Base-by-base conservation (phyloP, 305 asterid species). In the Rubia balearica region DNA sequence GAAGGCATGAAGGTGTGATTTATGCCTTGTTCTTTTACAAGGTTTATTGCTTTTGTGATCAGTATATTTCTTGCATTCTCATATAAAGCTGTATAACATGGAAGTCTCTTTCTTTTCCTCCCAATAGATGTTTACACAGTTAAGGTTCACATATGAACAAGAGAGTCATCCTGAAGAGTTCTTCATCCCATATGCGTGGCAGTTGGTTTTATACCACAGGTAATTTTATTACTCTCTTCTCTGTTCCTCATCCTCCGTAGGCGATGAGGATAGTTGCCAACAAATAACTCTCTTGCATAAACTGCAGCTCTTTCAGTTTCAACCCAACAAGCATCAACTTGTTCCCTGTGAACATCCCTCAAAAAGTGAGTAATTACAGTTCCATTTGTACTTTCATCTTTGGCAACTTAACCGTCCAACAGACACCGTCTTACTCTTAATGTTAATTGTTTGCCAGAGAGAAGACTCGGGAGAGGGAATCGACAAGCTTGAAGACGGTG, bases 141-240 rank as follows among this genome's bases (percentile, higher is more conserved):
- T 91, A 67, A 96, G 91, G 41, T 94, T 94, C 86, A 91, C 96
- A 69, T 94, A 94, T 75, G 97, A 94, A 81, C 99, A 94, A 94
- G 99, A 94, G 91, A 88, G 88, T 78, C 93, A 85, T 77, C 99
- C 94, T 10, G 98, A 94, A 87, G 99, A 94, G 81, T 94, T 94
- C 86, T 94, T 94, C 84, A 86, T 85, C 69, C 99, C 99, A 22
- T 94, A 91, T 70, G 92, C 87, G 71, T 94, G 99, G 99, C 96
- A 88, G 85, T 79, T 90, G 80, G 89, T 89, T 71, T 66, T 89
- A 66, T 86, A 93, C 73, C 85, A 75, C 81, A 84, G 99, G 99
- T 92, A 85, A 65, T 43, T 13, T 69, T 43, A 2, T 70, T 6
- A 8, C 27, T 49, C 48, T 63, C 57, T 14, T 22, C 17, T 13